Evolutionary conservation across 805 yeast genomes (phyloP), one percentile per base, ranked within the genome.

Genomic region (Candida berthetii): DNA sequence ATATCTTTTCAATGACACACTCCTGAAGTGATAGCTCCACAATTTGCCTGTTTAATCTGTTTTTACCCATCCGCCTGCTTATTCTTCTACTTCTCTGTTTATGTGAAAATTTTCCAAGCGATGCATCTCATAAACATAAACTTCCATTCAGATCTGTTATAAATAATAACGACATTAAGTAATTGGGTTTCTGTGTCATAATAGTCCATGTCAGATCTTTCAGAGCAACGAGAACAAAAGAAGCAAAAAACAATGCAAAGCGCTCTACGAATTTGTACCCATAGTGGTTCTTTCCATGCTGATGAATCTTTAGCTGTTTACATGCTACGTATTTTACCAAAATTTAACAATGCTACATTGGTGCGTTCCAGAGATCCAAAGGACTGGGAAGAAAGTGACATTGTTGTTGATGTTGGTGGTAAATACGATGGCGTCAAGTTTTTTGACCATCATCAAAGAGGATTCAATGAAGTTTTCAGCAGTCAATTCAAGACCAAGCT

Each of bases 381-480:
- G 14, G 83, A 78, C 42, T 85, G 96, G 84, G 96, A 86, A 50
- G 70, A 67, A 35, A 80, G 95, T 54, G 97, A 91, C 61, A 85
- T 93, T 43, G 95, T 93, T 28, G 91, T 93, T 42, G 99, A 93
- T 65, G 99, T 93, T 39, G 77, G 95, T 57, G 99, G 96, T 13
- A 73, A 85, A 58, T 93, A 90, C 62, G 96, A 89, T 58, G 85
- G 84, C 13, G 70, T 68, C 34, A 90, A 90, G 65, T 86, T 72
- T 61, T 91, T 87, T 61, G 99, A 93, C 61, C 99, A 93, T 60
- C 99, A 93, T 66, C 99, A 93, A 69, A 78, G 97, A 48, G 98
- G 85, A 16, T 93, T 93, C 57, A 65, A 66, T 25, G 90, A 84
- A 51, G 78, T 84, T 5, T 91, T 93, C 57, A 76, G 76, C 19